These are phyloP conservation scores for Acacia confusa DNA, from an alignment of 306 rosid species.

Conservation along the genomic window DNA sequence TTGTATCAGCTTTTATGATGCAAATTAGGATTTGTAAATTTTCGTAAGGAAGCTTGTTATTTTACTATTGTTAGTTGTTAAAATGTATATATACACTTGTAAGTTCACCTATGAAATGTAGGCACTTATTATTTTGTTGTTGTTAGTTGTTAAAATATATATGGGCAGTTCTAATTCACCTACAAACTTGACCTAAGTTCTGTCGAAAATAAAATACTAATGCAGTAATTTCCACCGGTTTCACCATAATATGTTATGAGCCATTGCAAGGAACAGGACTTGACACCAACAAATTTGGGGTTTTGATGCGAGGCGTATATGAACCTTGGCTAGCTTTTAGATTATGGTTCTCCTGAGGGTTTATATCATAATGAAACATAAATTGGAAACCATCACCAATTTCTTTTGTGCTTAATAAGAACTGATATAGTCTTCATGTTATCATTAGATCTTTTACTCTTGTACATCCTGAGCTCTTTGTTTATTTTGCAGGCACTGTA, in stretches of 20 bases:
- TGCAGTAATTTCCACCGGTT: background rate
- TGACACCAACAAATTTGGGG: background rate
- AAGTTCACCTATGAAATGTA: too few species aligned
- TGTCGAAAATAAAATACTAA: too few species aligned
- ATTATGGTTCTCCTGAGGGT: background rate
- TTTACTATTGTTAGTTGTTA: too few species aligned
- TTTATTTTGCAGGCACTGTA: conserved; percentile 65
- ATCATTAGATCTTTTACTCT: conserved; percentile 22
- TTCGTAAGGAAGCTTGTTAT: too few species aligned
- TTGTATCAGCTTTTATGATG: too few species aligned
- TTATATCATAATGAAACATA: background rate
- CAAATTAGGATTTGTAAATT: too few species aligned
- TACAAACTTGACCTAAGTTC: too few species aligned
- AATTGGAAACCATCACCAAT: conserved; percentile 3
- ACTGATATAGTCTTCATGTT: conserved; percentile 4
- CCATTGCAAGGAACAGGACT: background rate
- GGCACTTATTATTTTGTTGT: too few species aligned
- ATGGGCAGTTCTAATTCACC: too few species aligned
- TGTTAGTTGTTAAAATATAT: too few species aligned
- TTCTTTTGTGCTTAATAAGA: background rate
- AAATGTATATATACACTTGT: too few species aligned
- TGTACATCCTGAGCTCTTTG: conserved; percentile 6
- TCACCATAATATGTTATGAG: background rate
- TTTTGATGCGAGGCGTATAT: background rate
- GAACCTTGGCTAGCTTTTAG: background rate